A percentile compares a stretch with the other conserved stretches of the same genome.
phyloP scores from a whole-genome alignment of 192 early-diverging fungal genomes.

The Entrophospora sp. region DNA sequence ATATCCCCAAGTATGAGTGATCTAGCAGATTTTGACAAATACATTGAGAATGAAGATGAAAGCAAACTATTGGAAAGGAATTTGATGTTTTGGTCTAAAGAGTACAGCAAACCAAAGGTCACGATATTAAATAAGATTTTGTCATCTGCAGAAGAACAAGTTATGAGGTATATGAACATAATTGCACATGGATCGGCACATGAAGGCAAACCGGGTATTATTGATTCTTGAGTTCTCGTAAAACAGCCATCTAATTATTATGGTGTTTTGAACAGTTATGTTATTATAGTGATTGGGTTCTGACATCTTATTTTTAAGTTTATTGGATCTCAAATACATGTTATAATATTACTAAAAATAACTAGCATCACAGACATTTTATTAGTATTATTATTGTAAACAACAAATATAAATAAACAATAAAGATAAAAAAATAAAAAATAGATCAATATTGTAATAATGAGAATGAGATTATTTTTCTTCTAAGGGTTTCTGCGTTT shows the following conservation, averaged over 20 bases:
- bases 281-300: slow-evolving; percentile 2
- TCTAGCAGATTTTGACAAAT: background rate
- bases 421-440: too few relatives aligned
- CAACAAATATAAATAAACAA: too few relatives aligned
- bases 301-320: background rate
- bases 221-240: background rate
- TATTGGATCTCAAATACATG: slow-evolving; percentile 1
- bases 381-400: too few relatives aligned
- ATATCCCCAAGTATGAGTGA: background rate
- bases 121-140: background rate
- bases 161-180: background rate
- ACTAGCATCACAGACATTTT: too few relatives aligned
- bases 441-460: too few relatives aligned
- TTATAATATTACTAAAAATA: slow-evolving; percentile 4
- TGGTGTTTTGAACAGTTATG: background rate
- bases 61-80: background rate
- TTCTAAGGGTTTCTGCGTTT: too few relatives aligned
- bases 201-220: background rate
- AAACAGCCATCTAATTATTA: background rate
- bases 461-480: too few relatives aligned
- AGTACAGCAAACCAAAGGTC: background rate
- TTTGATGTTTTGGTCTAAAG: slow-evolving; percentile 7
- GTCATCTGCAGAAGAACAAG: background rate
- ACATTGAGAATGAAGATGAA: background rate
- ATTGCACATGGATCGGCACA: background rate